Conservation (phyloP, 257 asterid species). For the Solanum gandarillasii region DNA sequence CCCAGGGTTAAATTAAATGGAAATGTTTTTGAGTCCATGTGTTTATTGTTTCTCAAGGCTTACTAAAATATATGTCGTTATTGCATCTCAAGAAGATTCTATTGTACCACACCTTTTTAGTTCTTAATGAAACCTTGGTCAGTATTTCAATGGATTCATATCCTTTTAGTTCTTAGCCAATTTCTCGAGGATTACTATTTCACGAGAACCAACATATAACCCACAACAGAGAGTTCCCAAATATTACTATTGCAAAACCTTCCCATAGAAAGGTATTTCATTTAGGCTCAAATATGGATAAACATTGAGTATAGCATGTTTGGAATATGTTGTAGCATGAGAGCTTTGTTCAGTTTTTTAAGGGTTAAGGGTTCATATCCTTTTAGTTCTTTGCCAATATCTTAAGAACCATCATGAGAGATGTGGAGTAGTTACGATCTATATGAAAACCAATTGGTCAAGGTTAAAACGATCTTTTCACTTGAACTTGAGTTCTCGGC, state of each 20-base stretch:
- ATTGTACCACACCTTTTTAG: not conserved
- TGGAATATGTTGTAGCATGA: not conserved
- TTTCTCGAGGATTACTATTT: not conserved
- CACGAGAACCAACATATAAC: not conserved
- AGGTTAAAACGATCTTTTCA: not conserved
- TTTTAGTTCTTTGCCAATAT: not conserved
- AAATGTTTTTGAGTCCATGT: not conserved
- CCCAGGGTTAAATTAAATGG: not conserved
- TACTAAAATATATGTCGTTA: not conserved
- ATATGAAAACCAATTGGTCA: not conserved
- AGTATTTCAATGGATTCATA: not conserved
- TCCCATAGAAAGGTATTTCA: not conserved
- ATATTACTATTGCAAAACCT: not conserved
- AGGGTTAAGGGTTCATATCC: not conserved
- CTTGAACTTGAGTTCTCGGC: not conserved
- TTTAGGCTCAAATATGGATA: not conserved
- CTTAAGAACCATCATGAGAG: not conserved
- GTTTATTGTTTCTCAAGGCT: not conserved
- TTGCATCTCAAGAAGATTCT: not conserved
- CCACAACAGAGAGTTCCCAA: not conserved
- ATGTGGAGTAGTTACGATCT: not conserved
- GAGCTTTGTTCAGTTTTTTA: not conserved
- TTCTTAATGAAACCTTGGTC: not conserved
- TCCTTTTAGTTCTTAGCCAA: not conserved
- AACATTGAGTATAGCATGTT: not conserved